Evolutionary conservation across 2,329 filamentous ascomycete genomes (phyloP).

Genomic region (Stagonosporopsis cucurbitacearum): DNA sequence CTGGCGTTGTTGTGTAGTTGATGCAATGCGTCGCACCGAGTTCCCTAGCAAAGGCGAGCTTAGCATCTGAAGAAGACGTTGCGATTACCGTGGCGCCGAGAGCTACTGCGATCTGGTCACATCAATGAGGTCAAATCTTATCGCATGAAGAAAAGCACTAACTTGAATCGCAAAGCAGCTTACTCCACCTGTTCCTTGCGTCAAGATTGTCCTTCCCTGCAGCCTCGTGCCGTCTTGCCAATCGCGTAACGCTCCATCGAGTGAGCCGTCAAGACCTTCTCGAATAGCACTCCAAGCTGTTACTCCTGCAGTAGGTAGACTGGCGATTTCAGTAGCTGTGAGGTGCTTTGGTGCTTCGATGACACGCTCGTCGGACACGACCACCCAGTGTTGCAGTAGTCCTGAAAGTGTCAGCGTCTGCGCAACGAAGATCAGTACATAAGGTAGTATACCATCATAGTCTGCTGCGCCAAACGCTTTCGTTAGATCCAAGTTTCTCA

Average conservation of each 20-base stretch:
- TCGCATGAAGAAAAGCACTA: neutral
- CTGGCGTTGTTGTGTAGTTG: constrained; percentile 63
- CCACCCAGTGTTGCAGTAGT: constrained; percentile 27
- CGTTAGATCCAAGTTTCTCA: constrained; percentile 34
- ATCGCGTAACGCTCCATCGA: constrained; percentile 4
- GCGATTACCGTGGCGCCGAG: constrained; percentile 59
- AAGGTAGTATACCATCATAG: constrained; percentile 40
- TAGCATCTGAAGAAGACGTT: constrained; percentile 63
- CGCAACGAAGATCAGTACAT: neutral
- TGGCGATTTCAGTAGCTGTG: constrained; percentile 39
- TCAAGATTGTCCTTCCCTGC: constrained; percentile 57
- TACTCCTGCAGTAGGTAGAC: constrained; percentile 28
- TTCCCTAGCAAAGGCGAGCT: constrained; percentile 55
- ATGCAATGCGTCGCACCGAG: constrained; percentile 55
- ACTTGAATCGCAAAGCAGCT: constrained; percentile 41
- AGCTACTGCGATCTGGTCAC: constrained; percentile 28
- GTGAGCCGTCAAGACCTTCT: constrained; percentile 7
- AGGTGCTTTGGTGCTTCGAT: constrained; percentile 26
- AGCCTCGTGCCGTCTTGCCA: constrained; percentile 15
- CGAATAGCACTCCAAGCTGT: constrained; percentile 31
- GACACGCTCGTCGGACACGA: constrained; percentile 28
- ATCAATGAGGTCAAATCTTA: neutral
- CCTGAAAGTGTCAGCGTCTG: neutral
- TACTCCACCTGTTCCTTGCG: constrained; percentile 63
- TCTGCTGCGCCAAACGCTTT: constrained; percentile 17